Percentiles rank a stretch among this genome's conserved stretches.
phyloP scores from a whole-genome alignment of 371 early-diverging fungal species.

The Saksenaea oblongispora region DNA sequence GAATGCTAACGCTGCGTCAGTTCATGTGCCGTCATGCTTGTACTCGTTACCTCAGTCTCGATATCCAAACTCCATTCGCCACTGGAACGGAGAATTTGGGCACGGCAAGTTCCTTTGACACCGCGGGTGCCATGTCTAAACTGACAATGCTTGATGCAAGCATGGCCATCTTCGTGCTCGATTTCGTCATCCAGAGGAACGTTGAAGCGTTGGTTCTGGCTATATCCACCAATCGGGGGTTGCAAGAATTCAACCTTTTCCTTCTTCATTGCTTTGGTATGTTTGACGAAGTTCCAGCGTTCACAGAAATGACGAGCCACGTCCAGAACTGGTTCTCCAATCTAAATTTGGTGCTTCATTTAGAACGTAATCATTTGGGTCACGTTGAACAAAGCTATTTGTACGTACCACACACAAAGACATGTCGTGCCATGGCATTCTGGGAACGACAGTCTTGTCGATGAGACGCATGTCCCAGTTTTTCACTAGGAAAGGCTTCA shows the following conservation, averaged over 20 bases:
- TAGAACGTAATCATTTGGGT: neutral
- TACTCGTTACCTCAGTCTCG: conserved; percentile 42
- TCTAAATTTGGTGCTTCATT: conserved; percentile 21
- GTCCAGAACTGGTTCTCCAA: conserved; percentile 81
- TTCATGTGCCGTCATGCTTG: neutral
- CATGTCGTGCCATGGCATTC: conserved; percentile 98
- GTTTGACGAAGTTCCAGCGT: conserved; percentile 91
- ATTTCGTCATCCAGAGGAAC: conserved; percentile 23
- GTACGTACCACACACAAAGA: conserved; percentile 66
- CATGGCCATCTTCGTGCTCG: conserved; percentile 13
- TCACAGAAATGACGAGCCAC: conserved; percentile 90
- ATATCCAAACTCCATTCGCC: conserved; percentile 72
- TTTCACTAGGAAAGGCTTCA: conserved; percentile 45
- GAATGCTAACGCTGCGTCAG: conserved; percentile 53
- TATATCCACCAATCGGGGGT: conserved; percentile 52
- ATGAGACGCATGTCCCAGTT: conserved; percentile 63
- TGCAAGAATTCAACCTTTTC: conserved; percentile 40
- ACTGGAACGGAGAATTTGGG: conserved; percentile 72
- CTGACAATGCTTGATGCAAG: conserved; percentile 22
- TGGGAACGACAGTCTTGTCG: conserved; percentile 65
- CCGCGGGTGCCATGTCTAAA: conserved; percentile 37
- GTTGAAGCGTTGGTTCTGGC: conserved; percentile 22
- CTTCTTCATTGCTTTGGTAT: conserved; percentile 41
- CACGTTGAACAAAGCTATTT: neutral
- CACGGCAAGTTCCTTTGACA: conserved; percentile 54